Evolutionary conservation across 2,329 filamentous ascomycete genomes (phyloP).

Genomic region (Diaporthe vaccinii): DNA sequence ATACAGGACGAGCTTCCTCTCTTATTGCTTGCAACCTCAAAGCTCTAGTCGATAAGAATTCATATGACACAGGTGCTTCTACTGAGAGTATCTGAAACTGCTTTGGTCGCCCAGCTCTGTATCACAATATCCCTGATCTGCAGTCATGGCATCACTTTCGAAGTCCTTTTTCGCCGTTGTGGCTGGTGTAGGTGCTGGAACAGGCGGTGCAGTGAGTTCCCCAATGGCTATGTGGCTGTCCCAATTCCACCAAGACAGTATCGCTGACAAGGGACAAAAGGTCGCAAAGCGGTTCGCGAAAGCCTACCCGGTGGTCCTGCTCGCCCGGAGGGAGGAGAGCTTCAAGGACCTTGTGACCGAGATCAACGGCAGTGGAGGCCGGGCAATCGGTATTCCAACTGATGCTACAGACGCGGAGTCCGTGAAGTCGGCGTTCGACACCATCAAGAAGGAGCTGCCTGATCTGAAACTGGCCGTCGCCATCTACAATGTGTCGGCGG

Average conservation of each 20-base stretch:
- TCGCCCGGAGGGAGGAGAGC: constrained; percentile 77
- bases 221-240: background rate
- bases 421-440: constrained; percentile 72
- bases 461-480: constrained; percentile 72
- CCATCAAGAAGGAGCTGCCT: constrained; percentile 71
- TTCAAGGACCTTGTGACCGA: constrained; percentile 77
- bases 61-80: background rate
- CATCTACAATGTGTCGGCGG: constrained; percentile 76
- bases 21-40: background rate
- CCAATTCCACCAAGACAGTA: constrained; percentile 5
- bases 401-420: constrained; percentile 69
- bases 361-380: constrained; percentile 76
- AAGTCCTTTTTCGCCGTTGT: constrained; percentile 73
- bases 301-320: constrained; percentile 79
- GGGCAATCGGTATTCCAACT: constrained; percentile 77
- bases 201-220: constrained; percentile 49
- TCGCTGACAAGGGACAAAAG: constrained; percentile 44
- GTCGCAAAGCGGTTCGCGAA: constrained; percentile 71
- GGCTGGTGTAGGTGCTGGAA: constrained; percentile 81
- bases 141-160: constrained; percentile 42
- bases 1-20: background rate
- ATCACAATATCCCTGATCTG: background rate
- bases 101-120: background rate
- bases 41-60: background rate
- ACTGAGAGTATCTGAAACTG: background rate